These are phyloP conservation scores for Ophioceras dolichostomum DNA, from an alignment of 2,329 filamentous ascomycete genomes.

Conservation along the genomic window DNA sequence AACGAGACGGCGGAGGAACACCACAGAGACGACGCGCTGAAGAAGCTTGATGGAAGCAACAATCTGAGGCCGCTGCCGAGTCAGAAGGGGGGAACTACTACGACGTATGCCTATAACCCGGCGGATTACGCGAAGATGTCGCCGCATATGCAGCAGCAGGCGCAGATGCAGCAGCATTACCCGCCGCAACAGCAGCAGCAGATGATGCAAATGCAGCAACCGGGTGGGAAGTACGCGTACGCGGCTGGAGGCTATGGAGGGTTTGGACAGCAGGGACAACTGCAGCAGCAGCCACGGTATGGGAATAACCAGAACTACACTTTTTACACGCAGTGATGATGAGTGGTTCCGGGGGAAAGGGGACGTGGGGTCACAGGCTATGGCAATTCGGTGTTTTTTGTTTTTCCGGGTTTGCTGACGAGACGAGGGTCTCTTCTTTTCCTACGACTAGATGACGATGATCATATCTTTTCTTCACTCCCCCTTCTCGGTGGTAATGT, in stretches of 20 bases:
- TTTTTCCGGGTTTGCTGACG: too few relatives aligned
- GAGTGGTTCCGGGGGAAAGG: neutral
- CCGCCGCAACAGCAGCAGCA: neutral
- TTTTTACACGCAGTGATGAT: neutral
- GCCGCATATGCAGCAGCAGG: neutral
- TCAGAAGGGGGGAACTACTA: slow-evolving; percentile 5
- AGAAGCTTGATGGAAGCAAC: slow-evolving; percentile 11
- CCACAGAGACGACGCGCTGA: slow-evolving; percentile 13
- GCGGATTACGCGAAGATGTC: slow-evolving; percentile 20
- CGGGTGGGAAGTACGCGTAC: too few relatives aligned
- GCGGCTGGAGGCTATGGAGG: neutral
- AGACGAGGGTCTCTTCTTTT: too few relatives aligned
- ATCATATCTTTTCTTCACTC: too few relatives aligned
- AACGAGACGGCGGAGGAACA: slow-evolving; percentile 34
- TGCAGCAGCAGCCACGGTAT: slow-evolving; percentile 2
- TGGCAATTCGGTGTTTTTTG: too few relatives aligned
- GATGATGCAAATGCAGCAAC: too few relatives aligned
- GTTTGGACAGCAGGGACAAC: neutral
- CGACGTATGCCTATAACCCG: slow-evolving; percentile 23
- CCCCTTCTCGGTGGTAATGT: too few relatives aligned
- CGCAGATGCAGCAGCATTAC: neutral
- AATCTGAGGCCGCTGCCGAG: slow-evolving; percentile 4
- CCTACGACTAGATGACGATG: too few relatives aligned
- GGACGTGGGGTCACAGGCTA: too few relatives aligned
- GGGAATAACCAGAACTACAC: neutral